Evolutionary conservation across 1,139 yeast genomes (phyloP).

Genomic region (Kurtzmaniella quercitrusa): DNA sequence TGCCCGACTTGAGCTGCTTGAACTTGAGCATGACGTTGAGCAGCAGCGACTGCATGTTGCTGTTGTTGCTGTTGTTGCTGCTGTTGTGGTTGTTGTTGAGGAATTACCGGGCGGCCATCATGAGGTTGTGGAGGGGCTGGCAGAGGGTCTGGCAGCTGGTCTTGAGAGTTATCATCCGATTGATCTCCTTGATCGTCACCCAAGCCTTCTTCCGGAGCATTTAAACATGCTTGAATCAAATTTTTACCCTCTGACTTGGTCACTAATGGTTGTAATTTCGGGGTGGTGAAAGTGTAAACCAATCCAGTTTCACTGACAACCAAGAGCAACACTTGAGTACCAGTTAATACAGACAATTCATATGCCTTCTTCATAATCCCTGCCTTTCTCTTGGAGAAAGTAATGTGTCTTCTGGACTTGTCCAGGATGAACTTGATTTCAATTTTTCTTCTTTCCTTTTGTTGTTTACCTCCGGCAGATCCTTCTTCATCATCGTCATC

Average conservation of each 20-base stretch:
- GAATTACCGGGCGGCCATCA: constrained; percentile 20
- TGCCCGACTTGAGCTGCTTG: constrained; percentile 21
- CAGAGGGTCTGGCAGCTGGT: constrained; percentile 34
- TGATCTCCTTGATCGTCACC: constrained; percentile 64
- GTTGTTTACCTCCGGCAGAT: constrained; percentile 50
- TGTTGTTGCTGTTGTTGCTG: constrained; percentile 30
- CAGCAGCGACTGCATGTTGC: constrained; percentile 27
- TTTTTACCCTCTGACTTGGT: constrained; percentile 97
- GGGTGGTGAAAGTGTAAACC: constrained; percentile 98
- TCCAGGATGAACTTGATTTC: constrained; percentile 96
- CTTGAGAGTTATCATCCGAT: constrained; percentile 47
- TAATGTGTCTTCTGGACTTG: constrained; percentile 94
- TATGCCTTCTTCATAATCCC: constrained; percentile 99
- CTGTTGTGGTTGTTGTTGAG: constrained; percentile 32
- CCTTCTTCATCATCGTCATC: constrained; percentile 72
- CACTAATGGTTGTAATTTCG: constrained; percentile 94
- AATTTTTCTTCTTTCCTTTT: constrained; percentile 89
- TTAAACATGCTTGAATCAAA: constrained; percentile 92
- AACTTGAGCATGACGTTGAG: constrained; percentile 12
- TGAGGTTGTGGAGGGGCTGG: constrained; percentile 22
- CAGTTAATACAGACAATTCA: constrained; percentile 91
- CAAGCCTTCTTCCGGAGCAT: constrained; percentile 76
- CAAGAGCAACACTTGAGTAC: constrained; percentile 88
- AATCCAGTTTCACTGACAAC: constrained; percentile 97
- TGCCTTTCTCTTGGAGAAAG: constrained; percentile 95